Evolutionary conservation across 345 rosid genomes (phyloP).

Genomic region (Clarkia xantiana): DNA sequence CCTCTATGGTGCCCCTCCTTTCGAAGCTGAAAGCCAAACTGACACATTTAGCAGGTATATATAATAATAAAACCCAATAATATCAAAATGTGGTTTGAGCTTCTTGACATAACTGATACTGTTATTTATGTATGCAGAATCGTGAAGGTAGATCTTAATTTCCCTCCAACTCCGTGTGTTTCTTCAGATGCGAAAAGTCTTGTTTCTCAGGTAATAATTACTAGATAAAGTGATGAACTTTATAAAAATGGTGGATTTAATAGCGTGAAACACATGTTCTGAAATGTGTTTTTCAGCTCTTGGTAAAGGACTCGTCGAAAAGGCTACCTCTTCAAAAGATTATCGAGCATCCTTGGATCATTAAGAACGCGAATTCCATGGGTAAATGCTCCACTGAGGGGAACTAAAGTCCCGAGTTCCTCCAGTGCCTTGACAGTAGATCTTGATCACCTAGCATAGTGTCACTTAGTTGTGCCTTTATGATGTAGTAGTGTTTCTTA

Average conservation of each 20-base stretch:
- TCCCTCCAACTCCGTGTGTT: conserved; percentile 47
- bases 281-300: conserved; percentile 43
- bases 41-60: conserved; percentile 85
- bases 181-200: conserved; percentile 68
- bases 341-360: no score
- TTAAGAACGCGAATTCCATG: no score
- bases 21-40: conserved; percentile 71
- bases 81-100: not conserved
- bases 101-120: conserved; percentile 1
- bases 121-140: conserved; percentile 39
- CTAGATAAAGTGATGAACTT: not conserved
- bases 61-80: not conserved
- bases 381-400: no score
- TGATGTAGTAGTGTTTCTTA: no score
- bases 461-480: no score
- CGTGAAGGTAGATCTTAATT: conserved; percentile 53
- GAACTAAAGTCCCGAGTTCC: no score
- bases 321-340: no score
- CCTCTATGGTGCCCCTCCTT: conserved; percentile 83
- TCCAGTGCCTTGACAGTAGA: no score
- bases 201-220: conserved; percentile 31
- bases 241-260: no score
- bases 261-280: not conserved
- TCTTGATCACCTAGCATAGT: no score
- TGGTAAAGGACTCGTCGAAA: conserved; percentile 15